A percentile compares a stretch with the other conserved stretches of the same genome.
Evolutionary conservation across 257 asterid genomes (phyloP).

Genomic region (Cynanchum wilfordii): DNA sequence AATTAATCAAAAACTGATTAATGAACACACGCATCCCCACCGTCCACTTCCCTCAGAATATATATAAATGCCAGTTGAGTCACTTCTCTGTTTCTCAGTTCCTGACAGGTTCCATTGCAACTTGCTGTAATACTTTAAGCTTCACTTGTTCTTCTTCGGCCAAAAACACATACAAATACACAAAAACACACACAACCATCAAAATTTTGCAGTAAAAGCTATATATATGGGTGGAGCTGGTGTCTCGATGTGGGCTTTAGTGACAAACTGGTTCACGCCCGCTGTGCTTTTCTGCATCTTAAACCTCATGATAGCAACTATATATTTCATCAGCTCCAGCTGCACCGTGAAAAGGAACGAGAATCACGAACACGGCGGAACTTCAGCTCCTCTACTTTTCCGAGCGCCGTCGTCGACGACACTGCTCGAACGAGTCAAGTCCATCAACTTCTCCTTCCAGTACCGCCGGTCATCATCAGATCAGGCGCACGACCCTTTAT

Average conservation of each 20-base stretch:
- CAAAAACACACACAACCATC: too few relatives aligned
- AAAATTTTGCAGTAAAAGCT: background rate
- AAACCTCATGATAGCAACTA: slow-evolving; percentile 45
- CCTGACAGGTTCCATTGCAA: too few relatives aligned
- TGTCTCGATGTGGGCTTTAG: background rate
- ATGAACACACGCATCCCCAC: too few relatives aligned
- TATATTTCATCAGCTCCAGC: slow-evolving; percentile 30
- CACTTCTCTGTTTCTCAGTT: too few relatives aligned
- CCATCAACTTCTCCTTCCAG: slow-evolving; percentile 21
- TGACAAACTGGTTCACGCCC: slow-evolving; percentile 47
- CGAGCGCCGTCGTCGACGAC: slow-evolving; percentile 16
- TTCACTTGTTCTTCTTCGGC: background rate
- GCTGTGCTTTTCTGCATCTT: slow-evolving; percentile 52
- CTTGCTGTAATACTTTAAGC: too few relatives aligned
- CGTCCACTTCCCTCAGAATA: too few relatives aligned
- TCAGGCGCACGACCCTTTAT: background rate
- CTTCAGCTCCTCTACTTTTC: slow-evolving; percentile 8
- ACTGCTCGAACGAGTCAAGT: slow-evolving; percentile 28
- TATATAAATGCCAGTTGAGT: too few relatives aligned
- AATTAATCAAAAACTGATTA: too few relatives aligned
- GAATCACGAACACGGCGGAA: background rate
- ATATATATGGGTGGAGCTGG: background rate
- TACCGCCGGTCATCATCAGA: background rate
- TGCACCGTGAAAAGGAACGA: background rate
- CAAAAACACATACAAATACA: too few relatives aligned